Evolutionary conservation across 805 yeast genomes (phyloP).

Genomic region (Pichia deserticola): DNA sequence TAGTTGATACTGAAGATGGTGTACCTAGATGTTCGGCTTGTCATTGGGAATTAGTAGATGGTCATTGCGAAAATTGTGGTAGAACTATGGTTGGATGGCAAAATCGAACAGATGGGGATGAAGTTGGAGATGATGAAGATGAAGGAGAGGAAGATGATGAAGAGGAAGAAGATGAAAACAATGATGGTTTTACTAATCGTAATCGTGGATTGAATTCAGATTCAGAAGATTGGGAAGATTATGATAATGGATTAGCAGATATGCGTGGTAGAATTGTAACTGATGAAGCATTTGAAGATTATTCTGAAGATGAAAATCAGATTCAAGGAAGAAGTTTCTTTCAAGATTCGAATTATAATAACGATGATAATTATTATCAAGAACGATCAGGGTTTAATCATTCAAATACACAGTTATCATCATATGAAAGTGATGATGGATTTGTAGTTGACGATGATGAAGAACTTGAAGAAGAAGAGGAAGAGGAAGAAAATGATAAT

Average conservation of each 20-base stretch:
- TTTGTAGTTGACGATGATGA: conserved; percentile 13
- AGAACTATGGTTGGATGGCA: conserved; percentile 33
- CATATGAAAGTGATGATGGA: conserved; percentile 13
- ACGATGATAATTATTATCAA: conserved; percentile 2
- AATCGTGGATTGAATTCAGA: not conserved
- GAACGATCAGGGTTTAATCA: not conserved
- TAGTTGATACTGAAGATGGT: conserved; percentile 60
- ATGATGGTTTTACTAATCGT: not conserved
- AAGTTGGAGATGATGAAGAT: conserved; percentile 8
- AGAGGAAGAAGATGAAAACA: not conserved
- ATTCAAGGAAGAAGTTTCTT: too few species aligned
- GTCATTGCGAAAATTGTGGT: conserved; percentile 63
- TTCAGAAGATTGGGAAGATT: conserved; percentile 7
- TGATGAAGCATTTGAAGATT: conserved; percentile 5
- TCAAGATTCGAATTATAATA: too few species aligned
- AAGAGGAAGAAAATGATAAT: not conserved
- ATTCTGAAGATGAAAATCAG: not conserved
- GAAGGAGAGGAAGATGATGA: conserved; percentile 7
- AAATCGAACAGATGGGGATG: conserved; percentile 11
- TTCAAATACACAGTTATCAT: too few species aligned
- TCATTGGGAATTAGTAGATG: conserved; percentile 73
- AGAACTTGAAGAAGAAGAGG: conserved; percentile 3
- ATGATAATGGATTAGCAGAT: conserved; percentile 6
- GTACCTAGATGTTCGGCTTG: conserved; percentile 69
- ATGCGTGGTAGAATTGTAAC: not conserved